phyloP scores from a whole-genome alignment of 805 yeast genomes.

The Wickerhamomyces bovis region DNA sequence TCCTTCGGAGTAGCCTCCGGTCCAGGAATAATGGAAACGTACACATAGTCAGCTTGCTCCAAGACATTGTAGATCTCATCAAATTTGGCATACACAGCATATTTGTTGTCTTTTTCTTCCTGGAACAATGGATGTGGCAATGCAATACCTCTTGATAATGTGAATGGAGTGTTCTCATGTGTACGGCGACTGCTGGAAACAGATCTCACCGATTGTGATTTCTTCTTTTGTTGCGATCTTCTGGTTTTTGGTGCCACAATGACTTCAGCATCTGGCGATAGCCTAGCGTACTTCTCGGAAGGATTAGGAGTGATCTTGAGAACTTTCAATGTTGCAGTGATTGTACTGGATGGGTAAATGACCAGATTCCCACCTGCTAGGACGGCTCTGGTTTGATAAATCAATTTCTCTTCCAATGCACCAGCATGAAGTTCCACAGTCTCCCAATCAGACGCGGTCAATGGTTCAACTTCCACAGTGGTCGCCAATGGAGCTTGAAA shows the following conservation, averaged over 20 bases:
- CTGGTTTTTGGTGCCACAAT: conserved; percentile 68
- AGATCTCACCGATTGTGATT: conserved; percentile 18
- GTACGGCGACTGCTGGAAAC: conserved; percentile 20
- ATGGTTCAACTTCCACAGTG: conserved; percentile 73
- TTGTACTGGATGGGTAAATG: conserved; percentile 62
- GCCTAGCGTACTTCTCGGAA: conserved; percentile 35
- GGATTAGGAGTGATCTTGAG: conserved; percentile 38
- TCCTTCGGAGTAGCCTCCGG: conserved; percentile 31
- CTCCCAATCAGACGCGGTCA: conserved; percentile 82
- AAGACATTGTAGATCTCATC: conserved; percentile 32
- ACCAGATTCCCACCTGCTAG: conserved; percentile 50
- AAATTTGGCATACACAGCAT: conserved; percentile 41
- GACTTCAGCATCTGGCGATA: conserved; percentile 61
- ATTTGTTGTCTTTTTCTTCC: conserved; percentile 21
- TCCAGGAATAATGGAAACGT: conserved; percentile 47
- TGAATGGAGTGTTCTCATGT: conserved; percentile 25
- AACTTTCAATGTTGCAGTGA: conserved; percentile 53
- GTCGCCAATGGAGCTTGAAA: conserved; percentile 46
- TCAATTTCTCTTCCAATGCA: conserved; percentile 62
- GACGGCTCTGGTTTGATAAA: conserved; percentile 79
- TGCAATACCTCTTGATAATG: conserved; percentile 47
- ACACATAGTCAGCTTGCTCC: conserved; percentile 37
- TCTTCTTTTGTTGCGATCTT: conserved; percentile 23
- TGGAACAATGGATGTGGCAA: conserved; percentile 43
- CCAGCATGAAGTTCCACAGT: conserved; percentile 77